Evolutionary conservation across 2,329 filamentous ascomycete genomes (phyloP).

Genomic region (Juglanconis juglandina): DNA sequence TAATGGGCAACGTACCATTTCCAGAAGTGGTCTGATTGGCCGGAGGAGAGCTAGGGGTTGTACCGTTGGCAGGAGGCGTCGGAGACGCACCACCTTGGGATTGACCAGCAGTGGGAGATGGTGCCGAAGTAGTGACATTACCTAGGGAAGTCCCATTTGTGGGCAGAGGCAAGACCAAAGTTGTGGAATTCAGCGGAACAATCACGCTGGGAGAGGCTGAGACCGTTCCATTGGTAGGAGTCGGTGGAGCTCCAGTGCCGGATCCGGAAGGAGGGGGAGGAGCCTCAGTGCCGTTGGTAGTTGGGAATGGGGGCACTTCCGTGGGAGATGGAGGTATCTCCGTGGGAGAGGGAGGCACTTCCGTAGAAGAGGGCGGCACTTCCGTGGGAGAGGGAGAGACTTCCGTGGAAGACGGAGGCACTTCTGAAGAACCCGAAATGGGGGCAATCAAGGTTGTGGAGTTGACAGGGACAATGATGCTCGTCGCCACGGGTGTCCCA

Average conservation of each 20-base stretch:
- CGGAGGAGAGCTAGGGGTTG: conserved; percentile 3
- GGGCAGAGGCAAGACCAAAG: conserved; percentile 11
- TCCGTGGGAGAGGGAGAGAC: not conserved
- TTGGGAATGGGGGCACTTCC: not conserved
- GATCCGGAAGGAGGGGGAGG: conserved; percentile 5
- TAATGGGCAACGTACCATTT: conserved; percentile 9
- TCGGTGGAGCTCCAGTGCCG: not conserved
- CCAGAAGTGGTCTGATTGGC: conserved; percentile 7
- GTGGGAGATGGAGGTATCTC: not conserved
- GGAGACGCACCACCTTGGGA: conserved; percentile 7
- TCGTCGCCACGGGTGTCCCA: conserved; percentile 15
- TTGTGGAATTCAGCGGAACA: conserved; percentile 11
- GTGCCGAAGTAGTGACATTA: conserved; percentile 4
- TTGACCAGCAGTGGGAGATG: not conserved
- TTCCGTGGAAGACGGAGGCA: not conserved
- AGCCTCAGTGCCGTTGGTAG: conserved; percentile 7
- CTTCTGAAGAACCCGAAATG: not conserved
- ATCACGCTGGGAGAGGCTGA: conserved; percentile 1
- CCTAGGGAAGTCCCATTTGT: conserved; percentile 7
- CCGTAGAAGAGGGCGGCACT: not conserved
- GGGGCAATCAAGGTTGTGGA: conserved; percentile 13
- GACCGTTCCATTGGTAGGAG: not conserved
- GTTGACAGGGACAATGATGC: conserved; percentile 11
- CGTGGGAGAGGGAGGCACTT: not conserved
- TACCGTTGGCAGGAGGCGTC: conserved; percentile 6